A percentile compares a stretch with the other conserved stretches of the same genome.
Evolutionary conservation across 164 flowering plant genomes (phyloP).

Genomic region (Platanus orientalis): DNA sequence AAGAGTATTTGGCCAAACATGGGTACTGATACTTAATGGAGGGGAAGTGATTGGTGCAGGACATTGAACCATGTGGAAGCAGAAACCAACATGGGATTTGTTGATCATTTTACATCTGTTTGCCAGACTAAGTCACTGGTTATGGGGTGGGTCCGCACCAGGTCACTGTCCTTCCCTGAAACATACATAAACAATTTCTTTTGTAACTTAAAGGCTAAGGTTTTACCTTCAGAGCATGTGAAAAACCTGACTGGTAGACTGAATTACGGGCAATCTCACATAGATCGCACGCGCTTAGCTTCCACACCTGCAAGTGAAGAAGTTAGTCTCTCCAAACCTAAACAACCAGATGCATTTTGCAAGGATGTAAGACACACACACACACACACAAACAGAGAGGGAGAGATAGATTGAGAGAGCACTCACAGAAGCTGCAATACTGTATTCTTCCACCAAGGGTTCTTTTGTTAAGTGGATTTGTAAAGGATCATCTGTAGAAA

Average conservation of each 20-base stretch:
- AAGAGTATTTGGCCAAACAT: background rate
- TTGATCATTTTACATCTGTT: no score
- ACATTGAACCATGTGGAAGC: background rate
- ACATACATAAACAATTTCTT: background rate
- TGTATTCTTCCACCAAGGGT: slow-evolving; percentile 95
- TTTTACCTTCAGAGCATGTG: slow-evolving; percentile 84
- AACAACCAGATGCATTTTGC: background rate
- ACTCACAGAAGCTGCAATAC: slow-evolving; percentile 96
- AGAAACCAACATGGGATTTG: no score
- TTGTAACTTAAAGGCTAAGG: background rate
- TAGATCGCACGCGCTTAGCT: slow-evolving; percentile 84
- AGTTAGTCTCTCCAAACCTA: slow-evolving; percentile 1
- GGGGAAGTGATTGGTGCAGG: background rate
- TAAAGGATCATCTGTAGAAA: slow-evolving; percentile 95
- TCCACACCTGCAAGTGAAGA: slow-evolving; percentile 69
- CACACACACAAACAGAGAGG: no score
- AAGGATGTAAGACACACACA: no score
- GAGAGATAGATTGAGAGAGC: slow-evolving; percentile 12
- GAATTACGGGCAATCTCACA: slow-evolving; percentile 98
- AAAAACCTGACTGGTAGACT: slow-evolving; percentile 91
- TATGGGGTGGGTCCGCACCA: no score
- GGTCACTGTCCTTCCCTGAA: background rate
- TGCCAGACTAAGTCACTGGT: background rate
- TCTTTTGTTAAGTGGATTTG: slow-evolving; percentile 98
- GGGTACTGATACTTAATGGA: no score